A percentile compares a stretch with the other conserved stretches of the same genome.
Evolutionary conservation across 768 basidiomycete species (phyloP).

Genomic region (Suillus paluster): DNA sequence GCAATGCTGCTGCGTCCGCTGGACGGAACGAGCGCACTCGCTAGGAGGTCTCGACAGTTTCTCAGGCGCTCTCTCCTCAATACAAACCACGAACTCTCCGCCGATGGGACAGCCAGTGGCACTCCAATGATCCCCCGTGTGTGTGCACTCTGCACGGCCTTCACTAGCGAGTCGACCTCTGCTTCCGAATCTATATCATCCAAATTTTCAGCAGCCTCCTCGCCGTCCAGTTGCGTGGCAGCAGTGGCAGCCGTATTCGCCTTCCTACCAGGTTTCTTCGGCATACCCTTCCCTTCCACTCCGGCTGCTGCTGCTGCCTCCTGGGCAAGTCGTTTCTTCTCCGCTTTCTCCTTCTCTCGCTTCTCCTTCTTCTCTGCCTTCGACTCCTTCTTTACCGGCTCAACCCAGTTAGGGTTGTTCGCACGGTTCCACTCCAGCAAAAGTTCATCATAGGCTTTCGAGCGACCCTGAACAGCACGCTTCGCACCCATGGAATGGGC

Average conservation of each 20-base stretch:
- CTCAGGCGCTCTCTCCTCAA: conserved; percentile 67
- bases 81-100: conserved; percentile 83
- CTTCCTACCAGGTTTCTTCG: conserved; percentile 57
- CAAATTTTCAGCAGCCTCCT: conserved; percentile 68
- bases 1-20: conserved; percentile 26
- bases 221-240: conserved; percentile 56
- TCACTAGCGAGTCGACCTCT: conserved; percentile 77
- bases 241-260: conserved; percentile 50
- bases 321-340: conserved; percentile 75
- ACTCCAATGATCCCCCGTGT: conserved; percentile 62
- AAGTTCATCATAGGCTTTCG: conserved; percentile 82
- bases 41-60: conserved; percentile 60
- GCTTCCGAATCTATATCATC: conserved; percentile 85
- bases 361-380: conserved; percentile 90
- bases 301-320: conserved; percentile 73
- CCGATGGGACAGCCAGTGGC: conserved; percentile 74
- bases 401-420: conserved; percentile 86
- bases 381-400: conserved; percentile 84
- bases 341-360: conserved; percentile 77
- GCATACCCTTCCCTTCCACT: conserved; percentile 61
- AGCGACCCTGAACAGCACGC: conserved; percentile 87
- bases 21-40: conserved; percentile 48
- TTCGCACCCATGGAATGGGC: conserved; percentile 98
- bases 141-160: conserved; percentile 59
- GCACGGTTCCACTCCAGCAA: conserved; percentile 91